Evolutionary conservation across 1,284 basidiomycete species (phyloP), one percentile per base, ranked within the genome.

Genomic region (Apiotrichum domesticum): DNA sequence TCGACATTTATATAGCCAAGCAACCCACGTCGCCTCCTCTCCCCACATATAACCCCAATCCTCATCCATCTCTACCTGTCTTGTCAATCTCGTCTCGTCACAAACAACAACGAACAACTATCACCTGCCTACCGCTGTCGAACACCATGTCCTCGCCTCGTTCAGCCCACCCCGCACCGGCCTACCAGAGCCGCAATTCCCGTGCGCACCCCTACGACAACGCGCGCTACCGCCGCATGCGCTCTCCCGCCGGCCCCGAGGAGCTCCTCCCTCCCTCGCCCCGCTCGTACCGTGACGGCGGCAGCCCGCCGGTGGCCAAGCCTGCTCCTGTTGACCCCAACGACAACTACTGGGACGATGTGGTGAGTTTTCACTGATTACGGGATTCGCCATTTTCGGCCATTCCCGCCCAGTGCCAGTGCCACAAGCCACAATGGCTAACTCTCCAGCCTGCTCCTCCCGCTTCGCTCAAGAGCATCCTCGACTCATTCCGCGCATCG

Each of bases 381-480:
- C 21, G 21, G 21, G 21, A 21, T 21, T 21, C 21, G 21, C 21
- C 21, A 21, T 21, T 21, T 21, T 21, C 21, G 21, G 21, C 21
- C 21, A 21, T 21, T 21, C 21, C 21, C 21, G 21, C 21, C 37
- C 37, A 39, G n/a, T 32, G 51, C 4, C 15, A 33, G 9, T 21
- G 46, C 29, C 41, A 39, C 45, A 34, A 4, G 1, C n/a, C 5
- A n/a, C 46, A 21, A 8, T 8, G 13, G 14, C 56, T 21, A 33
- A 21, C 53, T 62, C 52, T 43, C 29, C 55, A 74, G 71, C 72
- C 73, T 3, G 55, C 70, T 21, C 69, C 88, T 15, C 87, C 90
- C 2, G 89, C 90, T 0, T 85, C 80, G 60, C 80, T 94, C 50
- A 83, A 87, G 51, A 88, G 90, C 66, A 91, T 94, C 43, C 84